phyloP scores from a whole-genome alignment of 768 basidiomycete genomes.

The Trametes cinnabarina region DNA sequence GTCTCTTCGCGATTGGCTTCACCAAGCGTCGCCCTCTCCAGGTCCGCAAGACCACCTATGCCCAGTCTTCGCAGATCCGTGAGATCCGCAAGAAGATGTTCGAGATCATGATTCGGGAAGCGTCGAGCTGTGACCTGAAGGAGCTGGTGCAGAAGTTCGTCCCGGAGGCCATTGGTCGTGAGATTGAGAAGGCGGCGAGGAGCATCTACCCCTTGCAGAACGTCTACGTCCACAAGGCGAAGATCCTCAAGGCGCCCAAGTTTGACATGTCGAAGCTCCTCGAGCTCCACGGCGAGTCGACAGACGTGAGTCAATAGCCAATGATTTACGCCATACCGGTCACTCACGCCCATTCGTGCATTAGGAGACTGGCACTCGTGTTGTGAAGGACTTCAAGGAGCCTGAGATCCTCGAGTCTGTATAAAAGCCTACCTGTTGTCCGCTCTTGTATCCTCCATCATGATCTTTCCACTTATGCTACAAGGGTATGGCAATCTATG shows the following conservation, averaged over 20 bases:
- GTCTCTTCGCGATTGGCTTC: constrained; percentile 98
- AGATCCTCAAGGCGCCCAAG: constrained; percentile 98
- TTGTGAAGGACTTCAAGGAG: constrained; percentile 97
- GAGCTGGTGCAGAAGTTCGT: constrained; percentile 98
- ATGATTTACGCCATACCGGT: too few relatives aligned
- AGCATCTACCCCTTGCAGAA: constrained; percentile 99
- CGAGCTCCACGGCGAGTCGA: constrained; percentile 94
- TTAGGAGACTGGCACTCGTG: constrained; percentile 92
- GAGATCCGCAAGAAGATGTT: constrained; percentile 99
- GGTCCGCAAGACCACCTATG: constrained; percentile 99
- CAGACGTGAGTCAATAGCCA: constrained; percentile 64
- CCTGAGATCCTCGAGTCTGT: constrained; percentile 92
- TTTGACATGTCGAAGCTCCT: constrained; percentile 94
- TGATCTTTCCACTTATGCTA: constrained; percentile 35
- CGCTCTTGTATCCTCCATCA: constrained; percentile 38
- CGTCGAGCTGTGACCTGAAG: constrained; percentile 94
- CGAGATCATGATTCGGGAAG: constrained; percentile 96
- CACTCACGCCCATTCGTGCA: constrained; percentile 21
- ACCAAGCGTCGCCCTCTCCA: constrained; percentile 95
- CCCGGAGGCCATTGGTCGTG: constrained; percentile 96
- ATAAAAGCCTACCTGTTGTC: constrained; percentile 47
- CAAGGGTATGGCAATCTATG: constrained; percentile 43
- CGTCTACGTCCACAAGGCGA: constrained; percentile 98
- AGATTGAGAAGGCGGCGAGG: constrained; percentile 97
- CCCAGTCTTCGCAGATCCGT: constrained; percentile 89